Base-by-base conservation (phyloP, 345 rosid species). In the Excoecaria cochinchinensis region DNA sequence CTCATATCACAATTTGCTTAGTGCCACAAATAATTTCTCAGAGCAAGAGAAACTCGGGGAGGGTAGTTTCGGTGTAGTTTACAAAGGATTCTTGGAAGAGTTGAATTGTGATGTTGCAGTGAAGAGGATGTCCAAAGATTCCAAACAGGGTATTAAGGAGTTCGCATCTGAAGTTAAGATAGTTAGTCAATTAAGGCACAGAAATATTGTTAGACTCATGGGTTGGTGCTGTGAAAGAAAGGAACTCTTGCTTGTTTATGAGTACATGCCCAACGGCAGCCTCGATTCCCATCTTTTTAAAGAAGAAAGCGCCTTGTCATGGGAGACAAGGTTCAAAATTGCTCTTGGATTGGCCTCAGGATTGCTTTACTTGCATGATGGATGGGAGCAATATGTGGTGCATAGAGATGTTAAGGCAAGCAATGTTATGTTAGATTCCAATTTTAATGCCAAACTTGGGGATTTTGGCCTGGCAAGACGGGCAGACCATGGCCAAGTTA, bases 151-250 rank as follows among this genome's bases (percentile, higher is more conserved):
- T 12, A 38, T 15, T 16, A 36, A 52, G 47, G 50, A 70, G 24
- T 53, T 31, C 12, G 40, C n/a, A 24, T 6, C 71, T 0, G 73
- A 70, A 40, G 62, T 70, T 3, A 70, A 52, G 4, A 70, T 25
- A 8, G 55, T 53, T 31, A 24, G 73, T 4, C 38, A 8, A 4
- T 36, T 70, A 17, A 52, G 73, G 24, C 73, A 70, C 16, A 25
- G 40, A 14, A 70, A 70, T 38, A 14, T 70, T 5, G 62, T 70
- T 5, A 48, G 55, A 53, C 73, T 70, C 19, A 19, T 70, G 0
- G 73, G 73, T 11, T 70, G 73, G 73, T 46, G 73, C 31, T 62
- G 55, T 16, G 50, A 70, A 55, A 13, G 21, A 16, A 31, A 31
- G 31, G 31, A 31, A 31, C 31, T 31, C 31, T 31, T 31, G 2